Conservation (phyloP, 2,329 filamentous ascomycete species). For the Claviceps sorghi region DNA sequence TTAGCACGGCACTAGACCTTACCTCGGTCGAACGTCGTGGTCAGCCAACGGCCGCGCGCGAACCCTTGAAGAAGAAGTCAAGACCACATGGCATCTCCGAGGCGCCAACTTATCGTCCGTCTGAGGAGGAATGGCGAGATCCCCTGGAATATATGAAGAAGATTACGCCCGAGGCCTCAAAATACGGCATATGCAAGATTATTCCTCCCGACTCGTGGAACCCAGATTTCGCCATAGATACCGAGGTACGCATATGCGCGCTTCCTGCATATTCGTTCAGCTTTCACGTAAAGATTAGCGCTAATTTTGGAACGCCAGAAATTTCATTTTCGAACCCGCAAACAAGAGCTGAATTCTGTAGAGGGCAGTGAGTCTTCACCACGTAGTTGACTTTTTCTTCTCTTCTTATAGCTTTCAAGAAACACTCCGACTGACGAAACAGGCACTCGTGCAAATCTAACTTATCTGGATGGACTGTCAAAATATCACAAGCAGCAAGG, state of each 20-base stretch:
- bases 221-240: constrained; percentile 89
- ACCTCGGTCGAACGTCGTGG: constrained; percentile 84
- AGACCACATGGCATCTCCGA: constrained; percentile 77
- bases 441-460: constrained; percentile 90
- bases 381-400: neutral
- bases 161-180: constrained; percentile 69
- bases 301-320: constrained; percentile 36
- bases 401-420: neutral
- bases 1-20: constrained; percentile 57
- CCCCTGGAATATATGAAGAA: constrained; percentile 88
- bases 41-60: constrained; percentile 60
- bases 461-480: constrained; percentile 84
- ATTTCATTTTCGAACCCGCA: constrained; percentile 92
- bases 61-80: constrained; percentile 60
- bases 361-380: constrained; percentile 67
- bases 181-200: constrained; percentile 90
- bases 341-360: constrained; percentile 93
- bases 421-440: constrained; percentile 1
- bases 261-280: constrained; percentile 4
- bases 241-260: constrained; percentile 48
- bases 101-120: constrained; percentile 80
- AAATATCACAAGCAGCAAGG: constrained; percentile 98
- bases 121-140: constrained; percentile 86
- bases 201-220: constrained; percentile 91
- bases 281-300: neutral